phyloP scores from a whole-genome alignment of 768 basidiomycete species.

The Phylloporus rhodoxanthus region DNA sequence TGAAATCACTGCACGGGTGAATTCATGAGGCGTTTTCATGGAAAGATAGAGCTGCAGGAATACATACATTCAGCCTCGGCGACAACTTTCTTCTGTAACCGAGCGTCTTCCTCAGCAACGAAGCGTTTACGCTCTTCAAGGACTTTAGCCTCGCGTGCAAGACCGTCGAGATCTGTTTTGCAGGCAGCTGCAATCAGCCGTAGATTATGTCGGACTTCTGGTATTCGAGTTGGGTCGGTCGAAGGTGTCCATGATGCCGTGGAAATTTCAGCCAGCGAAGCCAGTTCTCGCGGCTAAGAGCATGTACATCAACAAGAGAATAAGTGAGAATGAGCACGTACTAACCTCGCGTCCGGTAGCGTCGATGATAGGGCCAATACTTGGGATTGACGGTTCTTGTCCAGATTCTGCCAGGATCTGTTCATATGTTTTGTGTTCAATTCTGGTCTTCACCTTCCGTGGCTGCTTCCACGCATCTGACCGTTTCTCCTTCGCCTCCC shows the following conservation, averaged over 20 bases:
- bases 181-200: conserved; percentile 79
- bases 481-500: conserved; percentile 54
- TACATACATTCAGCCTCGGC: conserved; percentile 72
- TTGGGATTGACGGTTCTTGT: conserved; percentile 44
- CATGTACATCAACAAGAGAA: conserved; percentile 6
- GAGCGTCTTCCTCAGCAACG: conserved; percentile 61
- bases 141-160: conserved; percentile 84
- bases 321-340: conserved; percentile 10
- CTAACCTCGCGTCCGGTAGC: conserved; percentile 87
- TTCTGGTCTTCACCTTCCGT: conserved; percentile 76
- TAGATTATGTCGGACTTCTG: conserved; percentile 95
- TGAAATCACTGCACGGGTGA: conserved; percentile 53
- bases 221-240: conserved; percentile 80
- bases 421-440: conserved; percentile 96
- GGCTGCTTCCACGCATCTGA: conserved; percentile 83
- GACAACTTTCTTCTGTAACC: conserved; percentile 61
- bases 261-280: conserved; percentile 75
- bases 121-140: conserved; percentile 76
- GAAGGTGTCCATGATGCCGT: conserved; percentile 81
- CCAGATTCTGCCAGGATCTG: conserved; percentile 88
- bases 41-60: not conserved
- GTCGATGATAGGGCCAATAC: conserved; percentile 87
- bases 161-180: conserved; percentile 78
- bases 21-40: conserved; percentile 4
- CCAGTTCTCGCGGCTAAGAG: conserved; percentile 74